A percentile compares a stretch with the other conserved stretches of the same genome.
phyloP scores from a whole-genome alignment of 176 grass and related monocot genomes.

The Panicum miliaceum region DNA sequence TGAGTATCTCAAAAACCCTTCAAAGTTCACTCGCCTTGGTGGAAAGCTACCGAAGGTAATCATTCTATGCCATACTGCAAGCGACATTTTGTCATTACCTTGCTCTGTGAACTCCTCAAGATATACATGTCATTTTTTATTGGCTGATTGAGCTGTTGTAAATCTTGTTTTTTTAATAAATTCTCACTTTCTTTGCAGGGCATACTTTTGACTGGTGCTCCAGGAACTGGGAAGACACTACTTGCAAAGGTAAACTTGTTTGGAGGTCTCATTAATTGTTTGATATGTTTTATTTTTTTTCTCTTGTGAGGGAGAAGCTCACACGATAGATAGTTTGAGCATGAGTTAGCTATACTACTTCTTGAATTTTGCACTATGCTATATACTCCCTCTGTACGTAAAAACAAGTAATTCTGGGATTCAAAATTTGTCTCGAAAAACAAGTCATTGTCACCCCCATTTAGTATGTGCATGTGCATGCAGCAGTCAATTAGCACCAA shows the following conservation, averaged over 20 bases:
- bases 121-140: background rate
- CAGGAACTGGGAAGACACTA: slow-evolving; percentile 91
- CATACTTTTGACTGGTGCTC: slow-evolving; percentile 97
- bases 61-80: slow-evolving; percentile 19
- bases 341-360: background rate
- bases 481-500: too few relatives aligned
- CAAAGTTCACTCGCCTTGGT: slow-evolving; percentile 96
- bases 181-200: slow-evolving; percentile 51
- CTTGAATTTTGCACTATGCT: background rate
- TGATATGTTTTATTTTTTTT: slow-evolving; percentile 9
- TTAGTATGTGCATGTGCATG: too few relatives aligned
- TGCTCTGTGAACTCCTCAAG: background rate
- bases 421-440: too few relatives aligned
- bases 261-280: slow-evolving; percentile 20
- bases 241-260: slow-evolving; percentile 83
- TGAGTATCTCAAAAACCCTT: slow-evolving; percentile 95
- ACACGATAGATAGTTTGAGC: background rate
- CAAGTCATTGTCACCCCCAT: too few relatives aligned
- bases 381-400: background rate
- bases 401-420: too few relatives aligned
- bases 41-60: slow-evolving; percentile 97
- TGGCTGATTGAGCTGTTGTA: slow-evolving; percentile 13
- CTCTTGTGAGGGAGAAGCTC: background rate
- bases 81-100: slow-evolving; percentile 6
- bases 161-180: slow-evolving; percentile 9